phyloP scores from a whole-genome alignment of 352 stramenopile species.

The Lagenidium giganteum region DNA sequence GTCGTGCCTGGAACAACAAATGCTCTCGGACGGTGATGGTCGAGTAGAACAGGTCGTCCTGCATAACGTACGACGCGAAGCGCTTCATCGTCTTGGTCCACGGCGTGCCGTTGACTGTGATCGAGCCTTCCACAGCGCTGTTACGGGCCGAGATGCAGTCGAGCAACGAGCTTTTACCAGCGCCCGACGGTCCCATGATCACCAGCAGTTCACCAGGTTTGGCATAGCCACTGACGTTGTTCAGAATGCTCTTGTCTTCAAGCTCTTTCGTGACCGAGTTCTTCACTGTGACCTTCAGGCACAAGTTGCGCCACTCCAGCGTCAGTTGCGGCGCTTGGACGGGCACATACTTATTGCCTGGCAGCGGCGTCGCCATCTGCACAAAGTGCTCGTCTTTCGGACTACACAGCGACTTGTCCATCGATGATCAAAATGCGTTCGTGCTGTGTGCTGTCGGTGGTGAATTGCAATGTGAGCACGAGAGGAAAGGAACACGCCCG shows the following conservation, averaged over 20 bases:
- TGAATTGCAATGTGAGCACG: too few relatives aligned
- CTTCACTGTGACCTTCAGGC: slow-evolving; percentile 16
- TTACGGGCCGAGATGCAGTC: slow-evolving; percentile 93
- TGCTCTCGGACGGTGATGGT: slow-evolving; percentile 90
- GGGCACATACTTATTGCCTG: too few relatives aligned
- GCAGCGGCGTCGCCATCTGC: too few relatives aligned
- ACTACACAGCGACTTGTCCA: too few relatives aligned
- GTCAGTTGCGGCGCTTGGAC: background rate
- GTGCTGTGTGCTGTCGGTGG: too few relatives aligned
- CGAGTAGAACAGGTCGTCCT: slow-evolving; percentile 87
- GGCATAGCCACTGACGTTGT: slow-evolving; percentile 30
- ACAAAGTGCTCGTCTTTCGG: too few relatives aligned
- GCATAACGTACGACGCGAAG: slow-evolving; percentile 66
- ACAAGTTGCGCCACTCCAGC: slow-evolving; percentile 32
- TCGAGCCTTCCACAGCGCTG: slow-evolving; percentile 42
- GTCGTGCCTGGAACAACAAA: slow-evolving; percentile 73
- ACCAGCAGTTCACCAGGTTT: slow-evolving; percentile 40
- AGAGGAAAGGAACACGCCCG: too few relatives aligned
- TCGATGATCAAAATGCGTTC: too few relatives aligned
- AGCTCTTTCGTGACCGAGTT: slow-evolving; percentile 32
- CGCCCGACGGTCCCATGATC: slow-evolving; percentile 60
- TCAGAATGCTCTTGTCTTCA: slow-evolving; percentile 42
- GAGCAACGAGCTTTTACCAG: slow-evolving; percentile 89
- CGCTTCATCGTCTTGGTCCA: slow-evolving; percentile 16
- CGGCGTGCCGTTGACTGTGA: slow-evolving; percentile 53